Percentiles rank a stretch among this genome's conserved stretches.
phyloP scores from a whole-genome alignment of 2,329 filamentous ascomycete genomes.

The Fusarium sp. region DNA sequence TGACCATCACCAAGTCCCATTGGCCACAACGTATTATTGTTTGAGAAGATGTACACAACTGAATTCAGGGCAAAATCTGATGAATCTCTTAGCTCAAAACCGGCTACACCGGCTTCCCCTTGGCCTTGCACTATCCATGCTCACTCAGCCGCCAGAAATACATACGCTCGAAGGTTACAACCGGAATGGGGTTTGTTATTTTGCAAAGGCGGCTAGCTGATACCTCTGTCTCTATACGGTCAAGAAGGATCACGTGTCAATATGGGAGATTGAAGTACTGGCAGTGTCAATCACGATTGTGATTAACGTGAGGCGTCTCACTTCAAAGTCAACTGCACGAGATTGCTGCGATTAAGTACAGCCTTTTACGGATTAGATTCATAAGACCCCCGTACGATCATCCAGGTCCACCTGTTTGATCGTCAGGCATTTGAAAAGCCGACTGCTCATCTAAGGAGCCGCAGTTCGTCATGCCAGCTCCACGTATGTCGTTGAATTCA shows the following conservation, averaged over 20 bases:
- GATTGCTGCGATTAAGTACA: not conserved
- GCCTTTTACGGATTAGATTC: not conserved
- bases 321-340: constrained; percentile 3
- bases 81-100: constrained; percentile 1
- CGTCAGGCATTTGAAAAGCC: constrained; percentile 33
- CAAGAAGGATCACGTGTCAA: constrained; percentile 32
- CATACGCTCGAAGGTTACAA: constrained; percentile 11
- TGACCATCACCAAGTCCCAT: not conserved
- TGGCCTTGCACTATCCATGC: constrained; percentile 23
- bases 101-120: constrained; percentile 29
- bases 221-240: not conserved
- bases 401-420: constrained; percentile 34
- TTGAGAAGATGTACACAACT: not conserved
- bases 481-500: not conserved
- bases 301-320: constrained; percentile 12
- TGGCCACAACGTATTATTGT: constrained; percentile 8
- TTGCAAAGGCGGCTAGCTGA: constrained; percentile 1
- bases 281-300: constrained; percentile 1
- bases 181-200: constrained; percentile 7
- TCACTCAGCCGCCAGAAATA: constrained; percentile 29
- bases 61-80: constrained; percentile 15
- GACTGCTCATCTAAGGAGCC: constrained; percentile 24
- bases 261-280: constrained; percentile 13
- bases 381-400: constrained; percentile 17
- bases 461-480: constrained; percentile 23